Percentiles rank a stretch among this genome's conserved stretches.
Conservation (phyloP, 2,329 filamentous ascomycete genomes). For the Zymoseptoria passerinii region DNA sequence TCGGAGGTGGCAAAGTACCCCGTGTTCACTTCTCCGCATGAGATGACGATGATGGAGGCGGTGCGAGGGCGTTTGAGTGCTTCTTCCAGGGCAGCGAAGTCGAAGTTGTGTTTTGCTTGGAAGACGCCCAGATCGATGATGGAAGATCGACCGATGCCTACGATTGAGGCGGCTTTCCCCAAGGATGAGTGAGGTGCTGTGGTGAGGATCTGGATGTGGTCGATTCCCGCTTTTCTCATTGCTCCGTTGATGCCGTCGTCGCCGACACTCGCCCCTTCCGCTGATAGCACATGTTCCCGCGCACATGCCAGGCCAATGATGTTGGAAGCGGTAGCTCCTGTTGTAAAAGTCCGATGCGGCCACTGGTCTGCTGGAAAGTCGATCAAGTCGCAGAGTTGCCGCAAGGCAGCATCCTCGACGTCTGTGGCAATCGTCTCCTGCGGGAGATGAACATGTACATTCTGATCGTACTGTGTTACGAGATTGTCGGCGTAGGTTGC, state of each 20-base stretch:
- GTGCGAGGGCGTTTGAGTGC: constrained; percentile 43
- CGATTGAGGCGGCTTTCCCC: constrained; percentile 70
- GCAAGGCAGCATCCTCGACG: constrained; percentile 64
- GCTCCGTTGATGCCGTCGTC: constrained; percentile 62
- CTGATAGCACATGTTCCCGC: constrained; percentile 55
- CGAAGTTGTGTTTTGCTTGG: constrained; percentile 58
- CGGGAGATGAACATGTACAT: constrained; percentile 73
- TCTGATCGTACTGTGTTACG: constrained; percentile 75
- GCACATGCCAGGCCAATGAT: constrained; percentile 60
- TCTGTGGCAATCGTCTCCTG: constrained; percentile 65
- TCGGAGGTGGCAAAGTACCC: constrained; percentile 64
- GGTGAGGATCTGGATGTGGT: constrained; percentile 66
- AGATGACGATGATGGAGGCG: constrained; percentile 71
- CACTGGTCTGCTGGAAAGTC: constrained; percentile 47
- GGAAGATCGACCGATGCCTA: constrained; percentile 65
- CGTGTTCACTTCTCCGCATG: constrained; percentile 84
- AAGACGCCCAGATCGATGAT: constrained; percentile 53
- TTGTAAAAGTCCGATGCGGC: constrained; percentile 73
- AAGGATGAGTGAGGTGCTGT: constrained; percentile 78
- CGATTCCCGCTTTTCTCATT: constrained; percentile 54
- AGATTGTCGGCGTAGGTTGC: constrained; percentile 76
- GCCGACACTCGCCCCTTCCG: constrained; percentile 46
- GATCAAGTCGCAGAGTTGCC: constrained; percentile 61
- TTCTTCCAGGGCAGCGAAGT: constrained; percentile 56
- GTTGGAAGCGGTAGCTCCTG: constrained; percentile 61